Evolutionary conservation across 73 alveolate species (phyloP).

Genomic region (Tetrahymena thermophila): DNA sequence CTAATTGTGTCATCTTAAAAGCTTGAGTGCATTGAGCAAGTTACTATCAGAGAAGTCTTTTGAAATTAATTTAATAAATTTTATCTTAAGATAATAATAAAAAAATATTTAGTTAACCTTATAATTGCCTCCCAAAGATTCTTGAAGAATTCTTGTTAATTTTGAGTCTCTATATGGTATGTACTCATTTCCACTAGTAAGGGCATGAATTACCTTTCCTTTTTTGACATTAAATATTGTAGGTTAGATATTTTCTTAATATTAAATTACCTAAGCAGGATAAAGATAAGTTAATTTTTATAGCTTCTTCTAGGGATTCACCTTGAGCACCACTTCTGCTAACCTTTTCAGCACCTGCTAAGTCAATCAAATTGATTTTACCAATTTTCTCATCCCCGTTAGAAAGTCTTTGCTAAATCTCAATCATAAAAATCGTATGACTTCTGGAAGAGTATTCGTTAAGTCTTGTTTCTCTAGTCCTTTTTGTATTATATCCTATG

Average conservation of each 20-base stretch:
- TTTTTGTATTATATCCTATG: constrained; percentile 53
- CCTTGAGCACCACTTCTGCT: constrained; percentile 67
- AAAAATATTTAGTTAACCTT: constrained; percentile 1
- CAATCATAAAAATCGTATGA: constrained; percentile 59
- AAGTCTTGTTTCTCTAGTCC: constrained; percentile 66
- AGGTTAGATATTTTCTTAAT: background rate
- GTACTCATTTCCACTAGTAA: constrained; percentile 50
- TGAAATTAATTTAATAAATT: background rate
- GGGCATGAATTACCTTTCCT: constrained; percentile 70
- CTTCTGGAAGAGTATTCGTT: constrained; percentile 56
- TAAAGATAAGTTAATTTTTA: constrained; percentile 62
- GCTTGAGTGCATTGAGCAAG: constrained; percentile 59
- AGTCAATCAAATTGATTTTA: constrained; percentile 58
- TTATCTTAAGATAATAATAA: background rate
- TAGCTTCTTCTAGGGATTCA: constrained; percentile 64
- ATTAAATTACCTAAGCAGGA: constrained; percentile 24
- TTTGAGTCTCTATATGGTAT: constrained; percentile 72
- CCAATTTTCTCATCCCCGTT: constrained; percentile 62
- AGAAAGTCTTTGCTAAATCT: constrained; percentile 47
- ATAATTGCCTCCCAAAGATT: constrained; percentile 68
- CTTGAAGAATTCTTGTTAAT: constrained; percentile 64
- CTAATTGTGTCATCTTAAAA: constrained; percentile 61
- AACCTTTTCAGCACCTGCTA: constrained; percentile 76
- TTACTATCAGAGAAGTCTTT: constrained; percentile 53
- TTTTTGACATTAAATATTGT: background rate